Conservation (phyloP, 2,329 filamentous ascomycete species). For the Hypoxylon sp. region DNA sequence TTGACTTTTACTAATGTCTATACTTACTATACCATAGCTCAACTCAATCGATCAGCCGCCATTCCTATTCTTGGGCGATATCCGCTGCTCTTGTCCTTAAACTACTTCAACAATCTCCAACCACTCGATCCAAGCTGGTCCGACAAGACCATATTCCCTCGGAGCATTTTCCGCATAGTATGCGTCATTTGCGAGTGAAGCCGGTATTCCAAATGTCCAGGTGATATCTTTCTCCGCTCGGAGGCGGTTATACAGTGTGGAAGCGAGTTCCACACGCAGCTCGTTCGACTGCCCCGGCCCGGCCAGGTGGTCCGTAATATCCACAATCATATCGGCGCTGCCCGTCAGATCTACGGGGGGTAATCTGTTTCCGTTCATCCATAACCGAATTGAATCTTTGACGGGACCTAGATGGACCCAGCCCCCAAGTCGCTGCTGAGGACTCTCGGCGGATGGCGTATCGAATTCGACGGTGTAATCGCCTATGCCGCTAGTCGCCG, state of each 20-base stretch:
- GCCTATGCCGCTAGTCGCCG: background rate
- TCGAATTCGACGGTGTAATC: background rate
- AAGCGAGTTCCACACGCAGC: background rate
- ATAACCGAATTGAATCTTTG: conserved; percentile 1
- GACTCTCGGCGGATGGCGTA: background rate
- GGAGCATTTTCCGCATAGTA: background rate
- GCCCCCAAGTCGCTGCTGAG: background rate
- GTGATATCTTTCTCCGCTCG: background rate
- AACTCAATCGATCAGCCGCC: background rate
- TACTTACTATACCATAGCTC: background rate
- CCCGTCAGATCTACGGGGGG: background rate
- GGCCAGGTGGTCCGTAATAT: background rate
- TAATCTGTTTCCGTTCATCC: conserved; percentile 1
- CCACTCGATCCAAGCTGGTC: background rate
- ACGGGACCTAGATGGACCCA: background rate
- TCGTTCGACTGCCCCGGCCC: background rate
- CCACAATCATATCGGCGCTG: background rate
- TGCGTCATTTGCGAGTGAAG: background rate
- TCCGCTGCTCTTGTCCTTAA: background rate
- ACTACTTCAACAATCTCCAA: background rate
- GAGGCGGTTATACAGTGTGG: background rate
- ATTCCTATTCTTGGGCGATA: background rate
- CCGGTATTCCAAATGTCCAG: background rate
- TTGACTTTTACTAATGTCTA: background rate
- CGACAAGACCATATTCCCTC: background rate